phyloP scores from a whole-genome alignment of 345 rosid species.

The Microcos paniculata region DNA sequence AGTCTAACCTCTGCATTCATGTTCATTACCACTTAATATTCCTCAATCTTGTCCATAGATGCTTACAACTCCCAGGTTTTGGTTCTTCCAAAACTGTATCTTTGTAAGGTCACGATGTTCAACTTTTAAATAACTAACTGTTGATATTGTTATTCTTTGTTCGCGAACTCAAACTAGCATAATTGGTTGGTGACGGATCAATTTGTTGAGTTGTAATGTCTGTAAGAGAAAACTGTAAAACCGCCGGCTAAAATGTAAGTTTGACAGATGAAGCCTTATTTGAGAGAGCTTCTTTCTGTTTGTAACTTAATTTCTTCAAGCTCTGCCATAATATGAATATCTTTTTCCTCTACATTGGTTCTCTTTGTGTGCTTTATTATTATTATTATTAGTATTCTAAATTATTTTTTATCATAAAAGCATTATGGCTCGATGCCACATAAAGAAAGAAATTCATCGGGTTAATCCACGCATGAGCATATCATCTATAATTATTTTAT shows the following conservation, averaged over 20 bases:
- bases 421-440: too few relatives aligned
- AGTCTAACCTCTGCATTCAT: conserved; percentile 13
- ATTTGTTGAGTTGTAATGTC: neutral
- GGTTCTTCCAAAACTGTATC: conserved; percentile 24
- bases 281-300: conserved; percentile 1
- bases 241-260: conserved; percentile 9
- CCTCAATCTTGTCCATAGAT: conserved; percentile 24
- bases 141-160: neutral
- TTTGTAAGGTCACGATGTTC: neutral
- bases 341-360: neutral
- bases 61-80: conserved; percentile 19
- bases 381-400: neutral
- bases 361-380: neutral
- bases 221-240: conserved; percentile 11
- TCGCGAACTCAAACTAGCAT: neutral
- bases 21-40: conserved; percentile 14
- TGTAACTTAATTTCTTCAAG: neutral
- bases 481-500: too few relatives aligned
- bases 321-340: neutral
- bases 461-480: too few relatives aligned
- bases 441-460: too few relatives aligned
- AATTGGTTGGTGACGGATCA: neutral
- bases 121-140: neutral
- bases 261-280: neutral
- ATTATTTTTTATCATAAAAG: neutral